Evolutionary conservation across 805 yeast species (phyloP).

Genomic region (Candida khao-thaluensis): DNA sequence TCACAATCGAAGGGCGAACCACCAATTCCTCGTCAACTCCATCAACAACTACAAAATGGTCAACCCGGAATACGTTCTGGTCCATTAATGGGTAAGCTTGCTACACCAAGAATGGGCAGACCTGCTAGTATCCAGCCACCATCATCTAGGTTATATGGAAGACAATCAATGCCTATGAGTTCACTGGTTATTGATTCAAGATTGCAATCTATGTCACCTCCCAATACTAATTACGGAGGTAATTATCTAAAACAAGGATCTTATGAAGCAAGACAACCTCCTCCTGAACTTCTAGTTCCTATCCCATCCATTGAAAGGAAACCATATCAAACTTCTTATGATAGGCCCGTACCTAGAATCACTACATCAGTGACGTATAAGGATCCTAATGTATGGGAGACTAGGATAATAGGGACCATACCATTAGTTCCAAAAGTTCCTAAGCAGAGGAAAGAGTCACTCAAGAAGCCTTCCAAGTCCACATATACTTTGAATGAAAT

Average conservation of each 20-base stretch:
- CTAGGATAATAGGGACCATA: constrained; percentile 29
- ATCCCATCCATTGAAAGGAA: constrained; percentile 13
- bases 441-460: constrained; percentile 23
- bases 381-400: constrained; percentile 28
- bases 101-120: constrained; percentile 42
- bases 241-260: constrained; percentile 15
- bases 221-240: constrained; percentile 7
- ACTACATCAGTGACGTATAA: constrained; percentile 7
- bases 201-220: constrained; percentile 19
- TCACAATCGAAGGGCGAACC: background rate
- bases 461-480: constrained; percentile 51
- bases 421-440: constrained; percentile 36
- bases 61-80: constrained; percentile 15
- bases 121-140: constrained; percentile 48
- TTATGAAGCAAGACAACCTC: constrained; percentile 26
- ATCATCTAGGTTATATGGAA: constrained; percentile 35
- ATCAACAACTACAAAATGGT: constrained; percentile 1
- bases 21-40: background rate
- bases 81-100: constrained; percentile 35
- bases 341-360: constrained; percentile 9
- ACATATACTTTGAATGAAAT: constrained; percentile 79
- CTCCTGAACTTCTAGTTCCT: constrained; percentile 25
- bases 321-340: constrained; percentile 10
- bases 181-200: constrained; percentile 21
- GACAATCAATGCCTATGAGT: constrained; percentile 11